These are phyloP conservation scores for Acacia acuminata DNA, from an alignment of 306 rosid genomes.

Conservation along the genomic window DNA sequence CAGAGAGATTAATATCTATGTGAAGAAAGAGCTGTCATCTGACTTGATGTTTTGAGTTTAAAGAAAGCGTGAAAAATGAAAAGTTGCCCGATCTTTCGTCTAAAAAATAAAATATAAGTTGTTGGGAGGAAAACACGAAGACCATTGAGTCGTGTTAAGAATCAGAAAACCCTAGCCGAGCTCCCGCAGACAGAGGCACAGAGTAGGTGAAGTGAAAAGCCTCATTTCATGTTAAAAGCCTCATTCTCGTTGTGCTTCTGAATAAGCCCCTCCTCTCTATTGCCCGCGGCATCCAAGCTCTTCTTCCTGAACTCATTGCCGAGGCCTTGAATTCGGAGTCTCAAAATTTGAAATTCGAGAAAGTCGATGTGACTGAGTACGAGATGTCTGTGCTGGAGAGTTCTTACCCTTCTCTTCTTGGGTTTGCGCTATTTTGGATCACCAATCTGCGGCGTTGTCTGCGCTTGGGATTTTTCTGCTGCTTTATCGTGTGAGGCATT, in stretches of 20 bases:
- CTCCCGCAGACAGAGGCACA: too few relatives aligned
- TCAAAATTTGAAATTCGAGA: constrained; percentile 10
- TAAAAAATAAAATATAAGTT: too few relatives aligned
- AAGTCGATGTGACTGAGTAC: constrained; percentile 50
- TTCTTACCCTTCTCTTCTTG: constrained; percentile 35
- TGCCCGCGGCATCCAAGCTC: constrained; percentile 37
- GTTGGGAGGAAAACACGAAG: too few relatives aligned
- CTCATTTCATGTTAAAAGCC: not conserved
- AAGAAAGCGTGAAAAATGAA: too few relatives aligned
- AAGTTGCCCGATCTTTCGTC: too few relatives aligned
- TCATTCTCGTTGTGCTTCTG: constrained; percentile 58
- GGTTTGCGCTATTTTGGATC: constrained; percentile 61
- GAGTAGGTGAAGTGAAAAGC: too few relatives aligned
- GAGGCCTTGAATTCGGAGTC: constrained; percentile 46
- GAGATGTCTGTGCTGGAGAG: constrained; percentile 45
- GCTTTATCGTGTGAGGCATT: constrained; percentile 83
- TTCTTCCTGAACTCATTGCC: constrained; percentile 47
- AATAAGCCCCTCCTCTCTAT: constrained; percentile 57
- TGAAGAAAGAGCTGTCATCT: too few relatives aligned
- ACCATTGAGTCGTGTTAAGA: too few relatives aligned
- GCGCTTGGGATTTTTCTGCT: constrained; percentile 58
- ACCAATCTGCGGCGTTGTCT: constrained; percentile 52
- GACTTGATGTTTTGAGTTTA: too few relatives aligned
- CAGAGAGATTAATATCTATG: too few relatives aligned
- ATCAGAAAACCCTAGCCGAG: too few relatives aligned